These are phyloP conservation scores for Rhizomucor pusillus DNA, from an alignment of 371 early-diverging fungal genomes.

Conservation along the genomic window DNA sequence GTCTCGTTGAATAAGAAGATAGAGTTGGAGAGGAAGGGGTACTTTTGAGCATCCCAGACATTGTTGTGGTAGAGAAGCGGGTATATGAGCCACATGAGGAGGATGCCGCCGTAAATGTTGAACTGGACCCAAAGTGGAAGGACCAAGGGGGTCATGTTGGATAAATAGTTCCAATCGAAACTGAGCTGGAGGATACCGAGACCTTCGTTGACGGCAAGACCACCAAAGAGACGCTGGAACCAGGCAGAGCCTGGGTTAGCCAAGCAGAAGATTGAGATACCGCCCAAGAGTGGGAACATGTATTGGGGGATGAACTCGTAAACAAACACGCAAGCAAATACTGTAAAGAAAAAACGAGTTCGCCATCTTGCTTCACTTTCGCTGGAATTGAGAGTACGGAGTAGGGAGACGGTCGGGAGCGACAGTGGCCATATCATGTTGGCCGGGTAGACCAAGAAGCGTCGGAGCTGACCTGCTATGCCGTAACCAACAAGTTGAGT, in stretches of 20 bases:
- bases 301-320: conserved; percentile 51
- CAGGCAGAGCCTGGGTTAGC: conserved; percentile 46
- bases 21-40: conserved; percentile 41
- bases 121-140: conserved; percentile 62
- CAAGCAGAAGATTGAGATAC: conserved; percentile 49
- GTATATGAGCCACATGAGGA: conserved; percentile 33
- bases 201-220: conserved; percentile 44
- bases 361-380: conserved; percentile 62
- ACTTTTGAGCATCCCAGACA: conserved; percentile 47
- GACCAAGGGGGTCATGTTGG: conserved; percentile 57
- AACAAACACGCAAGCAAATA: conserved; percentile 34
- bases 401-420: conserved; percentile 73
- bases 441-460: conserved; percentile 78
- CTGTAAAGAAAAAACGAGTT: conserved; percentile 51
- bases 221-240: conserved; percentile 50
- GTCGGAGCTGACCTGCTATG: conserved; percentile 75
- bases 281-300: conserved; percentile 45
- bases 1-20: conserved; percentile 30
- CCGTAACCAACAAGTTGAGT: conserved; percentile 84
- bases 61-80: conserved; percentile 37
- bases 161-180: conserved; percentile 52
- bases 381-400: conserved; percentile 67
- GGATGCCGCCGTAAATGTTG: conserved; percentile 39
- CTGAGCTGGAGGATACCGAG: conserved; percentile 46
- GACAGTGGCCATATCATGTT: conserved; percentile 88